Conservation (phyloP, 768 basidiomycete species). For the Coprinellus micaceus region DNA sequence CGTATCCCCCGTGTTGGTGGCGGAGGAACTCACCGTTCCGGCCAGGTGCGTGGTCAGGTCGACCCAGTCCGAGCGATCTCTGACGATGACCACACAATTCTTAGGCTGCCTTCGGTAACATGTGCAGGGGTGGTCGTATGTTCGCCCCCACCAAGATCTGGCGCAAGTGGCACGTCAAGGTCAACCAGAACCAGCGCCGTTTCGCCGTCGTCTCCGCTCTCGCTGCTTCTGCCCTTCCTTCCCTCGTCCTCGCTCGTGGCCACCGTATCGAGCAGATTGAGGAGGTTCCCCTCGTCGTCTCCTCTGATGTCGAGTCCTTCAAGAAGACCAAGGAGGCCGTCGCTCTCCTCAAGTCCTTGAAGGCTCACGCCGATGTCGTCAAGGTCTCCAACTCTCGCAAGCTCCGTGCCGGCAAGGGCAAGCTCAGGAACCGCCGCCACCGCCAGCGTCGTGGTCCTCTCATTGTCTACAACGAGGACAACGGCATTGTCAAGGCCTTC, state of each 20-base stretch:
- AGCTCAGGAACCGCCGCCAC: conserved; percentile 94
- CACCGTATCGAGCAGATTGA: conserved; percentile 97
- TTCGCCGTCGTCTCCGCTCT: conserved; percentile 97
- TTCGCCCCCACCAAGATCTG: conserved; percentile 99
- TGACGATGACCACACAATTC: neutral
- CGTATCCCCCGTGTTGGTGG: conserved; percentile 99
- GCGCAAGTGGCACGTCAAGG: conserved; percentile 99
- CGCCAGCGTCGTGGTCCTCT: conserved; percentile 97
- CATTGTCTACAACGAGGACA: conserved; percentile 94
- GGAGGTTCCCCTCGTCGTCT: conserved; percentile 93
- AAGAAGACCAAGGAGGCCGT: conserved; percentile 97
- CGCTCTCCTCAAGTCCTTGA: conserved; percentile 82
- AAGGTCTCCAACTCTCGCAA: conserved; percentile 98
- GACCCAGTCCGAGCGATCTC: neutral
- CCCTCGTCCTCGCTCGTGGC: conserved; percentile 97
- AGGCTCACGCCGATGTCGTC: conserved; percentile 88
- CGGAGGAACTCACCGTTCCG: conserved; percentile 96
- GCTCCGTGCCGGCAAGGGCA: conserved; percentile 95
- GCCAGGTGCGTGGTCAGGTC: conserved; percentile 60
- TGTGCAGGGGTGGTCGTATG: conserved; percentile 99
- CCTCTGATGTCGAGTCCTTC: conserved; percentile 76
- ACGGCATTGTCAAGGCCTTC: conserved; percentile 97
- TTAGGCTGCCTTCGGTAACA: conserved; percentile 98
- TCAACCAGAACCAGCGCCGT: conserved; percentile 98
- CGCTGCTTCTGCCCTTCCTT: conserved; percentile 95